Evolutionary conservation across 2,329 filamentous ascomycete species (phyloP).

Genomic region (Sarocladium strictum): DNA sequence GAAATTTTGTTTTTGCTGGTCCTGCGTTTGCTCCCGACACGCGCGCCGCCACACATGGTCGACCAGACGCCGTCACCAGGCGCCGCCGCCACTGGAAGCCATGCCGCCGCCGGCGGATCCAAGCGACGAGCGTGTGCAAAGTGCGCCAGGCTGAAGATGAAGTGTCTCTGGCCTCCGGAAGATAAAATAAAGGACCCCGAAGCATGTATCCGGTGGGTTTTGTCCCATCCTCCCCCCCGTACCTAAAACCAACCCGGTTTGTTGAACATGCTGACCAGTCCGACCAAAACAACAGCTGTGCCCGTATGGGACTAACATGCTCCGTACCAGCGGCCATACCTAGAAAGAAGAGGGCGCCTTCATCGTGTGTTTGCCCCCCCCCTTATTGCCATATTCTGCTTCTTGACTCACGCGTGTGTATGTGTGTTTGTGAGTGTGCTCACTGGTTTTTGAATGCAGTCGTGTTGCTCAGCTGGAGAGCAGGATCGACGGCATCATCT

Average conservation of each 20-base stretch:
- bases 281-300: too few relatives aligned
- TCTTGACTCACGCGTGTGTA: too few relatives aligned
- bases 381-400: too few relatives aligned
- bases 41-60: too few relatives aligned
- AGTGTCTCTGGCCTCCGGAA: constrained; percentile 25
- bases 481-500: constrained; percentile 34
- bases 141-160: constrained; percentile 31
- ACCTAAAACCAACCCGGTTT: too few relatives aligned
- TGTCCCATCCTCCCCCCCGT: neutral
- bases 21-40: too few relatives aligned
- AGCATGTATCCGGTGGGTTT: constrained; percentile 22
- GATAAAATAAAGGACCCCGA: constrained; percentile 15
- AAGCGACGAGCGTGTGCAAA: constrained; percentile 27
- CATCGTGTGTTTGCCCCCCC: constrained; percentile 24
- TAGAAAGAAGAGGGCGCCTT: constrained; percentile 28
- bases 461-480: constrained; percentile 31
- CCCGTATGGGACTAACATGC: constrained; percentile 27
- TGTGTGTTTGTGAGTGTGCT: too few relatives aligned
- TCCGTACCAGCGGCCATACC: constrained; percentile 26
- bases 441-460: too few relatives aligned
- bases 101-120: neutral
- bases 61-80: neutral
- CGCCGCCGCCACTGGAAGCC: neutral
- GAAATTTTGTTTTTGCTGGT: too few relatives aligned
- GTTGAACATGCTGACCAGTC: too few relatives aligned